phyloP scores from a whole-genome alignment of 2,329 filamentous ascomycete genomes.

The Alternaria gaisen region DNA sequence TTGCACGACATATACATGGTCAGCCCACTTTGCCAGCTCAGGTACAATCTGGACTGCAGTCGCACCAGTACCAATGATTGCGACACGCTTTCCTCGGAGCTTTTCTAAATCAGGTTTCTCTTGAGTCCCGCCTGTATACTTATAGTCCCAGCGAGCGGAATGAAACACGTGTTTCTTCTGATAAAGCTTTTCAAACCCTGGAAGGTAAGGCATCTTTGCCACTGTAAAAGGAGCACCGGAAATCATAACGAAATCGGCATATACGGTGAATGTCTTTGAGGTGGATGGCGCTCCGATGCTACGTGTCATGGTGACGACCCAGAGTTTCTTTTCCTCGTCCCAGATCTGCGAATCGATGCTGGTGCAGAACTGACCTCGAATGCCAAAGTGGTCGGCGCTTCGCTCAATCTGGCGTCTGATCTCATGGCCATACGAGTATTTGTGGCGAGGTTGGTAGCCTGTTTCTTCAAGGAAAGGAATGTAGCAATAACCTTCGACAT shows the following conservation, averaged over 20 bases:
- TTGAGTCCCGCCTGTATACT: slow-evolving; percentile 34
- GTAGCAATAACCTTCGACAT: slow-evolving; percentile 67
- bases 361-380: slow-evolving; percentile 3
- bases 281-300: slow-evolving; percentile 22
- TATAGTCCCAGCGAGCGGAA: slow-evolving; percentile 38
- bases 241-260: no score
- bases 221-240: no score
- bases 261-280: background rate
- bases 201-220: no score
- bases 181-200: slow-evolving; percentile 7
- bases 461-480: slow-evolving; percentile 40
- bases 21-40: slow-evolving; percentile 56
- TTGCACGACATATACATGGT: slow-evolving; percentile 64
- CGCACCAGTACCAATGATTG: slow-evolving; percentile 45
- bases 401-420: slow-evolving; percentile 5
- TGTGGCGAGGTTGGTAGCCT: slow-evolving; percentile 60
- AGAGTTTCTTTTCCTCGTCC: slow-evolving; percentile 54
- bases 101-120: slow-evolving; percentile 38
- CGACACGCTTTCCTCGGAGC: slow-evolving; percentile 47
- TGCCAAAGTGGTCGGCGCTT: background rate
- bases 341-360: slow-evolving; percentile 43
- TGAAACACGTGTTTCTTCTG: slow-evolving; percentile 40
- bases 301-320: slow-evolving; percentile 52
- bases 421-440: slow-evolving; percentile 41
- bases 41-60: slow-evolving; percentile 49